A percentile compares a stretch with the other conserved stretches of the same genome.
Evolutionary conservation across 169 alveolate genomes (phyloP).

Genomic region (Plasmodium adleri): DNA sequence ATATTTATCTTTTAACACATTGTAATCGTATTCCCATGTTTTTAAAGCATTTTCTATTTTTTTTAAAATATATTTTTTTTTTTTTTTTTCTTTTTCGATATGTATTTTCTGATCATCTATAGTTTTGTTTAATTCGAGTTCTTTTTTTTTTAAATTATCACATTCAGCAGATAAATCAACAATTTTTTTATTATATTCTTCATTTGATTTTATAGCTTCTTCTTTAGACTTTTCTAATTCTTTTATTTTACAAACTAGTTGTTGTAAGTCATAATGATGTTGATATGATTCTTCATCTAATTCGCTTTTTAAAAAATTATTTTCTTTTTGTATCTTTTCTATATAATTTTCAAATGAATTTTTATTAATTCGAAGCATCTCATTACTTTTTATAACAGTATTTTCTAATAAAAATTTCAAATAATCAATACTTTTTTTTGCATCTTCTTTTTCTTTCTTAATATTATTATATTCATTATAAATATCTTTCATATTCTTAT

Average conservation of each 20-base stretch:
- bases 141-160: slow-evolving; percentile 31
- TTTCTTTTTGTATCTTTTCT: slow-evolving; percentile 66
- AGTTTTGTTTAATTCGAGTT: neutral
- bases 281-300: slow-evolving; percentile 76
- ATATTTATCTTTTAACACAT: slow-evolving; percentile 14
- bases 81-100: slow-evolving; percentile 65
- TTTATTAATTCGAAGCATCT: slow-evolving; percentile 51
- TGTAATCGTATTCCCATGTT: slow-evolving; percentile 23
- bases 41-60: slow-evolving; percentile 34
- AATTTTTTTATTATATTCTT: slow-evolving; percentile 34
- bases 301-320: slow-evolving; percentile 46
- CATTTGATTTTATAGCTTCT: neutral
- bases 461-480: slow-evolving; percentile 21
- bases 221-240: slow-evolving; percentile 37
- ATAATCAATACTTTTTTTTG: slow-evolving; percentile 21
- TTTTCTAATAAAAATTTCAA: slow-evolving; percentile 22
- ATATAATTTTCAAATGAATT: slow-evolving; percentile 45
- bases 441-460: slow-evolving; percentile 63
- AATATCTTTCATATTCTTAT: slow-evolving; percentile 31
- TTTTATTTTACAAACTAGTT: slow-evolving; percentile 39
- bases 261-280: slow-evolving; percentile 74
- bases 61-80: slow-evolving; percentile 49
- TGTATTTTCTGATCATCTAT: slow-evolving; percentile 3
- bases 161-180: neutral
- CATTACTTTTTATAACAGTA: slow-evolving; percentile 42